These are phyloP conservation scores for Thymus mandschuricus DNA, from an alignment of 257 asterid species.

Conservation along the genomic window DNA sequence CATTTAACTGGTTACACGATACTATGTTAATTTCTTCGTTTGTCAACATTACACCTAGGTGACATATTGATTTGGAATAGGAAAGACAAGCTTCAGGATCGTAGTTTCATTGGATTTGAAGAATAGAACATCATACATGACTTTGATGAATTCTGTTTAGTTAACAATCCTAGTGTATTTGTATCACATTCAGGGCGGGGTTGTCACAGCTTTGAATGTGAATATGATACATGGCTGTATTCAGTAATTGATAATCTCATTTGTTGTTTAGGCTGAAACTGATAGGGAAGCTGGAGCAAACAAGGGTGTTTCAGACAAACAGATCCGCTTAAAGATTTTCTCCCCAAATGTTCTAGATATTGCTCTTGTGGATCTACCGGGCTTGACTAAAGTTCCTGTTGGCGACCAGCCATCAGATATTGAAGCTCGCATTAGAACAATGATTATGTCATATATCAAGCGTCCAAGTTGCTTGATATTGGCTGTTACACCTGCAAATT, in stretches of 20 bases:
- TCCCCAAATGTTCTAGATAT: slow-evolving; percentile 97
- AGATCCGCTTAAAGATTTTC: slow-evolving; percentile 88
- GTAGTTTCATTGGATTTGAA: neutral
- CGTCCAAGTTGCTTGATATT: slow-evolving; percentile 84
- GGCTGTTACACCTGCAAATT: slow-evolving; percentile 97
- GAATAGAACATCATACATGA: neutral
- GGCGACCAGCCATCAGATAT: slow-evolving; percentile 99
- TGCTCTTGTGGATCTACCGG: slow-evolving; percentile 97
- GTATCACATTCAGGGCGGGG: neutral
- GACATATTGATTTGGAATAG: neutral
- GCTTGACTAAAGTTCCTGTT: slow-evolving; percentile 94
- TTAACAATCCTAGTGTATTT: slow-evolving; percentile 4
- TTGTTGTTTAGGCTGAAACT: slow-evolving; percentile 77
- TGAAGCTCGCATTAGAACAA: slow-evolving; percentile 96
- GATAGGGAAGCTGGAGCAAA: slow-evolving; percentile 90
- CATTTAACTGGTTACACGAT: neutral
- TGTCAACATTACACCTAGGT: neutral
- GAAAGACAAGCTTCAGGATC: neutral
- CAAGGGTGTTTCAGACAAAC: slow-evolving; percentile 90
- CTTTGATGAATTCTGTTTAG: neutral
- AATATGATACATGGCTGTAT: neutral
- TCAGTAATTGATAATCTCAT: slow-evolving; percentile 26
- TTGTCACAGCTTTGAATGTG: slow-evolving; percentile 3
- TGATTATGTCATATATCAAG: slow-evolving; percentile 95
- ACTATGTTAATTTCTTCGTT: neutral